Conservation (phyloP, 2,329 filamentous ascomycete species). For the Beauveria brongniartii region DNA sequence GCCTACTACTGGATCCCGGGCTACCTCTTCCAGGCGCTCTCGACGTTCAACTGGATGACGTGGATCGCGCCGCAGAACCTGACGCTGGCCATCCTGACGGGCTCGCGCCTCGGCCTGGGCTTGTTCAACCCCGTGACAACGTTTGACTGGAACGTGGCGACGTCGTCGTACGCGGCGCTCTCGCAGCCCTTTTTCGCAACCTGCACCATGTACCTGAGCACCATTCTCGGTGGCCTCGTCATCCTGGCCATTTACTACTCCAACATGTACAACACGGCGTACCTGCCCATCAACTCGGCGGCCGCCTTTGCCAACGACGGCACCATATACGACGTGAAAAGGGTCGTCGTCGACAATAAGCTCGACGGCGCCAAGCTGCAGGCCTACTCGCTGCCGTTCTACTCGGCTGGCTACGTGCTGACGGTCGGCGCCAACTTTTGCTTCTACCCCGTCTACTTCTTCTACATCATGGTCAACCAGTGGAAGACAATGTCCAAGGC, state of each 20-base stretch:
- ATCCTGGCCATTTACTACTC: constrained; percentile 34
- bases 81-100: constrained; percentile 31
- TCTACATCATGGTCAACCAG: constrained; percentile 35
- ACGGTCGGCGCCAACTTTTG: constrained; percentile 34
- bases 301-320: constrained; percentile 35
- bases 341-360: constrained; percentile 29
- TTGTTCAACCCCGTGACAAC: constrained; percentile 29
- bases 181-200: constrained; percentile 32
- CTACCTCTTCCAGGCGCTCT: constrained; percentile 39
- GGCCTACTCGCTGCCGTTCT: constrained; percentile 36
- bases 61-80: constrained; percentile 43
- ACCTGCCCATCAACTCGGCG: constrained; percentile 38
- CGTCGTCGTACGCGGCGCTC: constrained; percentile 29
- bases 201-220: constrained; percentile 28
- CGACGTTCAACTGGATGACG: constrained; percentile 45
- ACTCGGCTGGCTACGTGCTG: constrained; percentile 34
- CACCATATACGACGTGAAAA: constrained; percentile 27
- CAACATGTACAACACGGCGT: constrained; percentile 36
- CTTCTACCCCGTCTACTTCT: constrained; percentile 35
- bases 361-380: constrained; percentile 32
- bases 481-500: constrained; percentile 29
- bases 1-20: constrained; percentile 46
- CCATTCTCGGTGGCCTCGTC: constrained; percentile 28
- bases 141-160: constrained; percentile 33
- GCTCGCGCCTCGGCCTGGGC: constrained; percentile 33